Evolutionary conservation across 2,329 filamentous ascomycete genomes (phyloP).

Genomic region (Diplocarpon rosae): DNA sequence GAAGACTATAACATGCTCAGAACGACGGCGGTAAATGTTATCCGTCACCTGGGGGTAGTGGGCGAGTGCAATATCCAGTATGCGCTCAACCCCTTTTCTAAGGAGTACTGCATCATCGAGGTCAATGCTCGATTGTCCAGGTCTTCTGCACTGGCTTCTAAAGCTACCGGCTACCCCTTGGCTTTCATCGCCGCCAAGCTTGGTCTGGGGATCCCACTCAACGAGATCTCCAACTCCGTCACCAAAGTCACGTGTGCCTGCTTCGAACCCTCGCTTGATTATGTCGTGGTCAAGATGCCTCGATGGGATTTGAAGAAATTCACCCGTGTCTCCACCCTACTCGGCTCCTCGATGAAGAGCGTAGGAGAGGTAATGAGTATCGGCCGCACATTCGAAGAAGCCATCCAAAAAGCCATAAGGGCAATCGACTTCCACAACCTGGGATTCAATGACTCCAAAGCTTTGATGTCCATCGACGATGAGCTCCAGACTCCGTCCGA

Average conservation of each 20-base stretch:
- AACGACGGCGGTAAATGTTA: slow-evolving; percentile 93
- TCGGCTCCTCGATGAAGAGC: slow-evolving; percentile 99
- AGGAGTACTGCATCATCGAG: slow-evolving; percentile 98
- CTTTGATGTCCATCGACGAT: slow-evolving; percentile 89
- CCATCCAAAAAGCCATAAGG: slow-evolving; percentile 95
- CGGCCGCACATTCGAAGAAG: slow-evolving; percentile 91
- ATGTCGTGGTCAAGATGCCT: slow-evolving; percentile 97
- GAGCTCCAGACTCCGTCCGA: slow-evolving; percentile 96
- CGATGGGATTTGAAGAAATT: slow-evolving; percentile 99
- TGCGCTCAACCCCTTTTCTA: slow-evolving; percentile 86
- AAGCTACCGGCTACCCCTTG: slow-evolving; percentile 91
- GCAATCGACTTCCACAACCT: slow-evolving; percentile 92
- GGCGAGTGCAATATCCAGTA: slow-evolving; percentile 99
- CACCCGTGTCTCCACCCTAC: slow-evolving; percentile 85
- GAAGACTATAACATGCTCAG: slow-evolving; percentile 99
- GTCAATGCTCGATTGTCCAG: slow-evolving; percentile 94
- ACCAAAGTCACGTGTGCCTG: slow-evolving; percentile 94
- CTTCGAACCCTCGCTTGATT: slow-evolving; percentile 97
- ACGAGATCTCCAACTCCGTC: slow-evolving; percentile 92
- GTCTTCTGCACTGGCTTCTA: slow-evolving; percentile 90
- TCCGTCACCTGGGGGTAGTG: slow-evolving; percentile 91
- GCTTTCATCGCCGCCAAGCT: slow-evolving; percentile 97
- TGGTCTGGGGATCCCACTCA: slow-evolving; percentile 85
- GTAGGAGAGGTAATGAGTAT: slow-evolving; percentile 99
- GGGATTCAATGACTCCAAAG: slow-evolving; percentile 84